phyloP scores from a whole-genome alignment of 805 yeast genomes.

The Nakazawaea anatomiae region DNA sequence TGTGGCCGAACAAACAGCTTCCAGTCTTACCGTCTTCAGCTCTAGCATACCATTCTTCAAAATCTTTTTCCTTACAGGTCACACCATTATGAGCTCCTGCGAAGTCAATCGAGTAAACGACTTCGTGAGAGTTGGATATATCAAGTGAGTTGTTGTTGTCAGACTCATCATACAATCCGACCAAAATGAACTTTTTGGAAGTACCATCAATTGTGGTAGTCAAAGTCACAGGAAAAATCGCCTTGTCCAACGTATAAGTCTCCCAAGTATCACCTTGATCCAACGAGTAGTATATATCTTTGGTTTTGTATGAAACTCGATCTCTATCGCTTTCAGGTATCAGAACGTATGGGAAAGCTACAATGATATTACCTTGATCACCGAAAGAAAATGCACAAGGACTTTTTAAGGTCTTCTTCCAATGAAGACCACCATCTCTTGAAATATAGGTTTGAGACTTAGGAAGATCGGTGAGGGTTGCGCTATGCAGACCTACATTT shows the following conservation, averaged over 20 bases:
- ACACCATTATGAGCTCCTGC: constrained; percentile 42
- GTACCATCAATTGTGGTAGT: constrained; percentile 68
- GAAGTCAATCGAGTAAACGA: constrained; percentile 46
- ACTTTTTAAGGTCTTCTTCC: constrained; percentile 51
- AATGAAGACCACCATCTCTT: constrained; percentile 70
- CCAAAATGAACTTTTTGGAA: constrained; percentile 48
- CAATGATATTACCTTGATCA: constrained; percentile 72
- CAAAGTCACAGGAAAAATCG: constrained; percentile 33
- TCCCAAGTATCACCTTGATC: constrained; percentile 74
- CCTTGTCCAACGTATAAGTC: constrained; percentile 37
- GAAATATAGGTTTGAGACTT: constrained; percentile 49
- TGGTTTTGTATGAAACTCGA: constrained; percentile 15
- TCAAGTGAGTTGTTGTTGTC: constrained; percentile 7
- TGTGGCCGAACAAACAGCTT: constrained; percentile 63
- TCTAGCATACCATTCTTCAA: constrained; percentile 61
- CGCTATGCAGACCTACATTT: constrained; percentile 62
- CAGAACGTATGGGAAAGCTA: constrained; percentile 40
- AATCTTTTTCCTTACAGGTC: constrained; percentile 43
- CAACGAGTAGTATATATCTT: constrained; percentile 40
- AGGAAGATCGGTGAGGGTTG: constrained; percentile 7
- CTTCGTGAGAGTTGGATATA: constrained; percentile 12
- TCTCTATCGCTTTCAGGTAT: constrained; percentile 32
- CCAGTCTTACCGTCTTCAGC: constrained; percentile 17
- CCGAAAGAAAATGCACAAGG: constrained; percentile 59
- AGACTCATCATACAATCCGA: constrained; percentile 30